Evolutionary conservation across 495 filamentous ascomycete species (phyloP), one percentile per base, ranked within the genome.

Genomic region (Penicillium canescens): DNA sequence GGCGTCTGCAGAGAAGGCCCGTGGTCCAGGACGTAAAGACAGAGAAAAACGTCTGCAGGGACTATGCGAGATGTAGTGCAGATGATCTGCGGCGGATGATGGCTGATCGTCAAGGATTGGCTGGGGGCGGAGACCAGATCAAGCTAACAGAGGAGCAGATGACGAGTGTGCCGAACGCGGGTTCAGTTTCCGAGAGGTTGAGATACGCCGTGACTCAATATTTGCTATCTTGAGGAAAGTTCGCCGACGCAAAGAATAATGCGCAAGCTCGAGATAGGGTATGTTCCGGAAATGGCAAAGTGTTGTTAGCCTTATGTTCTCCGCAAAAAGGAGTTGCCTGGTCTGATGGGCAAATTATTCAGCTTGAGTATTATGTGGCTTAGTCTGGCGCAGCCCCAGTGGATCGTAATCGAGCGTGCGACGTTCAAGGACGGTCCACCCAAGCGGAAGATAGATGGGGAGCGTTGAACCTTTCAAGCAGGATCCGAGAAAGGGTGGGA

Each of bases 21-120:
- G 66, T 60, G 51, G 59, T 43, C 44, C 39, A 55, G 47, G 47
- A 57, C 52, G 55, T 49, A 53, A 57, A 65, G 60, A 59, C 57
- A 41, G 11, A 53, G 60, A 61, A 57, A 62, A 60, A 56, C 52
- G 63, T 61, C 69, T 76, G 70, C 72, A 71, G 71, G 68, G 70
- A 72, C 69, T 75, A 74, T 75, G 71, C 69, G 75, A 67, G 67
- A 69, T 74, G 70, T 63, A 68, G 72, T 81, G 78, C 79, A 81
- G 78, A 82, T 81, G 79, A 82, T 81, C 78, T 77, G 72, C 78
- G 56, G 42, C 56, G 47, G 55, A 46, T 65, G 59, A 47, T 57
- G 64, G 50, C 42, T 55, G 56, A 52, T 56, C 44, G 23, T 24
- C 40, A 41, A 53, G 50, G 57, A 61, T 59, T 61, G 61, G 63